Percentiles rank a stretch among this genome's conserved stretches.
Evolutionary conservation across 129 eudicot species (phyloP).

Genomic region (Tagetes patula): DNA sequence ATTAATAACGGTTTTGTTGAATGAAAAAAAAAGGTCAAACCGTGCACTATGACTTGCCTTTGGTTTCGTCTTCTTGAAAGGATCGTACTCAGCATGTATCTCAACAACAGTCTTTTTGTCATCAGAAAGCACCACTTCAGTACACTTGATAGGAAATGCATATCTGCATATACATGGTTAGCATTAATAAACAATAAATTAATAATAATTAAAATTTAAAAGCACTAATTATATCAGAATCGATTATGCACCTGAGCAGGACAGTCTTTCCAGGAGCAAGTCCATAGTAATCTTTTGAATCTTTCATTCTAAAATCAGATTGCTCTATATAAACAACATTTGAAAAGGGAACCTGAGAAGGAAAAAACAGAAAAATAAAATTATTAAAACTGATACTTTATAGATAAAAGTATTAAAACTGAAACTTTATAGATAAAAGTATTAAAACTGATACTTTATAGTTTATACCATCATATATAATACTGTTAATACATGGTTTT

Average conservation of each 20-base stretch:
- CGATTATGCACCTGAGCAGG: constrained; percentile 60
- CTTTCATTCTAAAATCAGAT: constrained; percentile 79
- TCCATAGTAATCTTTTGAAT: constrained; percentile 96
- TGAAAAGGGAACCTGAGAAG: constrained; percentile 79
- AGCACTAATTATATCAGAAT: constrained; percentile 1
- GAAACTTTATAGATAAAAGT: no score
- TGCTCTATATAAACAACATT: constrained; percentile 77
- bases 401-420: no score
- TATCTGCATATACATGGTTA: constrained; percentile 44
- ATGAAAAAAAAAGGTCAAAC: background rate
- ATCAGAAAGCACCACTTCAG: constrained; percentile 78
- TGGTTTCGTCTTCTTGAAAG: constrained; percentile 76
- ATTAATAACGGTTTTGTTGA: no score
- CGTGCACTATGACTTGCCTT: constrained; percentile 52
- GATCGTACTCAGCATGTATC: constrained; percentile 85
- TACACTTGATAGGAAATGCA: constrained; percentile 93
- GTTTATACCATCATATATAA: no score
- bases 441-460: no score
- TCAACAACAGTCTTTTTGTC: constrained; percentile 77
- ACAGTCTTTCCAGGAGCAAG: constrained; percentile 95
- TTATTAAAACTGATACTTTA: background rate
- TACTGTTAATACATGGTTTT: background rate
- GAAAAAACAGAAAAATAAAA: constrained; percentile 9
- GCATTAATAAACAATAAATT: background rate
- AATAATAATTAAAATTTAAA: background rate